Conservation (phyloP, 2,329 filamentous ascomycete species). For the Raffaelea arxii region DNA sequence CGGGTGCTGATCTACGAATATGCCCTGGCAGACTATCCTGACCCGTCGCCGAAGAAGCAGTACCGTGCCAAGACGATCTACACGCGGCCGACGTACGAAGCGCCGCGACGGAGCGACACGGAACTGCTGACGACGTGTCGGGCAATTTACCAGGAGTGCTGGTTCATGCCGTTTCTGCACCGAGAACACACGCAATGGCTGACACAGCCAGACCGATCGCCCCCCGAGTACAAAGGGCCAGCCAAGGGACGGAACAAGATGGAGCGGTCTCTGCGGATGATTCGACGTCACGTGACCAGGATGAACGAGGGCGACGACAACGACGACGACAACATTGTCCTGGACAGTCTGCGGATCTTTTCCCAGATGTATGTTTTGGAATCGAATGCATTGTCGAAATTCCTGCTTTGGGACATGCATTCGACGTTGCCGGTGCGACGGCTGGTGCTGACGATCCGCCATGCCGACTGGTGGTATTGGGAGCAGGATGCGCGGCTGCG, state of each 20-base stretch:
- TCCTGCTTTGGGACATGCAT: conserved; percentile 16
- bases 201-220: conserved; percentile 19
- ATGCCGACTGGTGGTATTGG: conserved; percentile 40
- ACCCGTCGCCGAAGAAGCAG: conserved; percentile 15
- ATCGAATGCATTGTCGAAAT: conserved; percentile 12
- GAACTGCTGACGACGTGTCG: conserved; percentile 32
- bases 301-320: conserved; percentile 1
- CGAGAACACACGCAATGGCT: conserved; percentile 30
- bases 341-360: conserved; percentile 28
- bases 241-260: conserved; percentile 7
- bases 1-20: conserved; percentile 35
- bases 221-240: conserved; percentile 16
- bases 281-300: too few relatives aligned
- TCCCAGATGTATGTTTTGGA: conserved; percentile 31
- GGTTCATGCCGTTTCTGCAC: conserved; percentile 30
- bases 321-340: conserved; percentile 15
- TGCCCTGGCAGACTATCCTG: conserved; percentile 27
- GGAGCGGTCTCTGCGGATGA: too few relatives aligned
- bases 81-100: conserved; percentile 29
- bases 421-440: conserved; percentile 23
- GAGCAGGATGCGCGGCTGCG: conserved; percentile 25
- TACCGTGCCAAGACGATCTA: conserved; percentile 26
- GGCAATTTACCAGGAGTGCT: conserved; percentile 29
- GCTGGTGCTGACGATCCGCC: conserved; percentile 35
- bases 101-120: conserved; percentile 24